Evolutionary conservation across 768 basidiomycete species (phyloP).

Genomic region (Atractiella rhizophila): DNA sequence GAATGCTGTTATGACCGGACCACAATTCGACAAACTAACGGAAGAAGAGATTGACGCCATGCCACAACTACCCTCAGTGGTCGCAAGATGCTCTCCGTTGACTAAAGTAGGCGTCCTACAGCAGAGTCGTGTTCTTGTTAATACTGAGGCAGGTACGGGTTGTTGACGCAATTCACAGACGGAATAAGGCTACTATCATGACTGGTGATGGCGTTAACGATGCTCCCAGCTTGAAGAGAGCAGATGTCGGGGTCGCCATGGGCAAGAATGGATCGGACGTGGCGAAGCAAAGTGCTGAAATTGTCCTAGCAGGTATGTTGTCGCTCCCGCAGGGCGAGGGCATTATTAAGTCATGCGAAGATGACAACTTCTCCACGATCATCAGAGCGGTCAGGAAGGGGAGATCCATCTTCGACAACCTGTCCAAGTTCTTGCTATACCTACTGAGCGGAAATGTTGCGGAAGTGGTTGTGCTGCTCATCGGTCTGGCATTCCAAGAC

Average conservation of each 20-base stretch:
- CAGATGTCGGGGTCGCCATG: conserved; percentile 25
- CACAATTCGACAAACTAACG: conserved; percentile 22
- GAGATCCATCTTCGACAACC: conserved; percentile 9
- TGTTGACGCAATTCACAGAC: conserved; percentile 33
- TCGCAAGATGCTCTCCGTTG: conserved; percentile 21
- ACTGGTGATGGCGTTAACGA: conserved; percentile 46
- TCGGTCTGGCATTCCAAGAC: conserved; percentile 36
- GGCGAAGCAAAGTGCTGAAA: conserved; percentile 15
- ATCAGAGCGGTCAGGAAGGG: conserved; percentile 17
- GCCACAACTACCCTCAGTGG: conserved; percentile 26
- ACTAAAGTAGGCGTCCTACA: conserved; percentile 13
- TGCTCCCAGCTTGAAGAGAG: conserved; percentile 34
- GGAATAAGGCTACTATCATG: conserved; percentile 34
- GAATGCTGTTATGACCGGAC: conserved; percentile 24
- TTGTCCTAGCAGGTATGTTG: conserved; percentile 20
- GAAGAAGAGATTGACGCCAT: conserved; percentile 30
- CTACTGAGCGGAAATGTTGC: conserved; percentile 9
- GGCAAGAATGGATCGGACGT: conserved; percentile 10
- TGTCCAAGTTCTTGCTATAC: conserved; percentile 10
- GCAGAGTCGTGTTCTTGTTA: conserved; percentile 33
- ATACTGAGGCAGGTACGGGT: conserved; percentile 40
- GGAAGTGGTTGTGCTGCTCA: conserved; percentile 22
- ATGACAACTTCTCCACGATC: conserved; percentile 21
- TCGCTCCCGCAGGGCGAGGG: too few species aligned
- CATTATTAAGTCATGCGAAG: conserved; percentile 1